Percentiles rank a stretch among this genome's conserved stretches.
phyloP scores from a whole-genome alignment of 495 filamentous ascomycete genomes.

The Neohortaea acidophila region DNA sequence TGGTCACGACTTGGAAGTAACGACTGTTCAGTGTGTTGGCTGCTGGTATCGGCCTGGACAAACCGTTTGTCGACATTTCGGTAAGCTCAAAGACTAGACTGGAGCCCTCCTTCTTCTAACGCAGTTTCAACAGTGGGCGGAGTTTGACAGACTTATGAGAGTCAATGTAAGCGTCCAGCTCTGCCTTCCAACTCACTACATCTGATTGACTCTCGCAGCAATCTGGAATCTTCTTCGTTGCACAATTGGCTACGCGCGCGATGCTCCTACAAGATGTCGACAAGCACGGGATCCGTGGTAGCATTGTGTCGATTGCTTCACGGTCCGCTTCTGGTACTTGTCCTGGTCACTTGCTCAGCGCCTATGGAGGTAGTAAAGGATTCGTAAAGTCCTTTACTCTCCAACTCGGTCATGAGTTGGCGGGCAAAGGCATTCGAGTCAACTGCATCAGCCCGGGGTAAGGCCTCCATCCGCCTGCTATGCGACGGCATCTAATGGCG shows the following conservation, averaged over 20 bases:
- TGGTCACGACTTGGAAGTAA: background rate
- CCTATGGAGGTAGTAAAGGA: background rate
- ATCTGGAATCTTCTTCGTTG: background rate
- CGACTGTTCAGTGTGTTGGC: background rate
- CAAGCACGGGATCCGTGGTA: background rate
- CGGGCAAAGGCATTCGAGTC: background rate
- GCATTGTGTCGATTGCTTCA: background rate
- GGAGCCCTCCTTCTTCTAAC: background rate
- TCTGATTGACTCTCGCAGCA: background rate
- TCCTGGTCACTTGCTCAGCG: background rate
- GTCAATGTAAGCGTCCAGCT: background rate
- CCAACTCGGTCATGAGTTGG: conserved; percentile 1
- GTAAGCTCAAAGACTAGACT: background rate
- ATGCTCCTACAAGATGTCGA: background rate
- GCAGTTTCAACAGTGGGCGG: background rate
- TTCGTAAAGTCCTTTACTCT: conserved; percentile 1
- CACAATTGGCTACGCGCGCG: background rate
- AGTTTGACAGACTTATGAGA: background rate
- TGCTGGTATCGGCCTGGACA: background rate
- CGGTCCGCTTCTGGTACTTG: background rate
- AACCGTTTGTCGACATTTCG: background rate
- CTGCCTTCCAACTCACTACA: background rate
- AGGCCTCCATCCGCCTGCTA: background rate
- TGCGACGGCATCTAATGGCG: background rate
- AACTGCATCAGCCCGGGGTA: conserved; percentile 1